Conservation (phyloP, 495 filamentous ascomycete species). For the Durotheca rogersii region DNA sequence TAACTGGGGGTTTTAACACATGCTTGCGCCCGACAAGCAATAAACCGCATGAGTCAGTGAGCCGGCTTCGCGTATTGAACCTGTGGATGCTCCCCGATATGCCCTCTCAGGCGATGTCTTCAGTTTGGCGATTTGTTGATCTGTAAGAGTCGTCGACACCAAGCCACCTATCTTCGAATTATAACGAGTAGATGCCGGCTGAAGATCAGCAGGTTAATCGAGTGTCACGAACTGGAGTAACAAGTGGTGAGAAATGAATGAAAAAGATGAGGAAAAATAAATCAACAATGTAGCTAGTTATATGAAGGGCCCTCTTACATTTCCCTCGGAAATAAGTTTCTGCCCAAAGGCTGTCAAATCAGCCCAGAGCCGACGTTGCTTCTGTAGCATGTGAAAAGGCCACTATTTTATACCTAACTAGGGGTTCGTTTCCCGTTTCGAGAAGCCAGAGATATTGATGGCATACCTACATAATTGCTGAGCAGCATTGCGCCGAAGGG, state of each 20-base stretch:
- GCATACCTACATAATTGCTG: slow-evolving; percentile 1
- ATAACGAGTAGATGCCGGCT: background rate
- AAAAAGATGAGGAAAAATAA: too few species aligned
- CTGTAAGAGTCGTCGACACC: background rate
- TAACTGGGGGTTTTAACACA: slow-evolving; percentile 3
- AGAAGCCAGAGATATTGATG: slow-evolving; percentile 31
- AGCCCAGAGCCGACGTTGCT: slow-evolving; percentile 9
- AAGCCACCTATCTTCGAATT: slow-evolving; percentile 3
- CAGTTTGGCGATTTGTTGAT: background rate
- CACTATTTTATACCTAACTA: too few species aligned
- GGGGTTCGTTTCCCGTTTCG: slow-evolving; percentile 32
- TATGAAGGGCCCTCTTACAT: slow-evolving; percentile 13
- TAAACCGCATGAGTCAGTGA: background rate
- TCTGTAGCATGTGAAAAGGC: slow-evolving; percentile 16
- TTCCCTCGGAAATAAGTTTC: background rate
- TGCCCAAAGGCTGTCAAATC: slow-evolving; percentile 8
- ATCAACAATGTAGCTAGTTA: too few species aligned
- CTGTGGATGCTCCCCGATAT: too few species aligned
- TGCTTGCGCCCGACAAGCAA: background rate
- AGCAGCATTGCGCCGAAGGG: slow-evolving; percentile 14
- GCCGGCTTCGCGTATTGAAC: background rate
- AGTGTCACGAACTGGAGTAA: too few species aligned
- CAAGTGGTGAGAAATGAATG: too few species aligned
- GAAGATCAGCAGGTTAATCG: slow-evolving; percentile 8
- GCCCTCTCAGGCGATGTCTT: too few species aligned